Conservation (phyloP, 2,329 filamentous ascomycete genomes). For the Diaporthe sp. region DNA sequence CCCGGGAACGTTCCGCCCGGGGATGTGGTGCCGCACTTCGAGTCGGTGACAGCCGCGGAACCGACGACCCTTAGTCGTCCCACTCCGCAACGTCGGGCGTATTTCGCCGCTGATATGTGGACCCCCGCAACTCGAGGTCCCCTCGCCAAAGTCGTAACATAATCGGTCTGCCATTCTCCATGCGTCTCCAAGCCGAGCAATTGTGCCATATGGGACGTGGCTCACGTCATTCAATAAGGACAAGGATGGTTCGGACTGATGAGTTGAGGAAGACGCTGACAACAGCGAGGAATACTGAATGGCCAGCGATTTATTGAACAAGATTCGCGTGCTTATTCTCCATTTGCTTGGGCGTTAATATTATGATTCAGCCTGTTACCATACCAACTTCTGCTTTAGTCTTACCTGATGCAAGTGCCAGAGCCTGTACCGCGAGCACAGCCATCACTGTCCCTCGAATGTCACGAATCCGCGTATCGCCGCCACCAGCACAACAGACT, state of each 20-base stretch:
- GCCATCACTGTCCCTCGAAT: too few relatives aligned
- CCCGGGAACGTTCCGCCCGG: constrained; percentile 2
- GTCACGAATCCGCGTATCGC: too few relatives aligned
- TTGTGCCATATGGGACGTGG: background rate
- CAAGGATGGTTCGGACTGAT: background rate
- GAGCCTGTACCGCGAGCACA: too few relatives aligned
- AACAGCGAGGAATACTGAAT: background rate
- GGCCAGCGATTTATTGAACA: too few relatives aligned
- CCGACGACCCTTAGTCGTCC: background rate
- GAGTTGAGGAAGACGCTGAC: background rate
- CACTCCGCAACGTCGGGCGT: background rate
- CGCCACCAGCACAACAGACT: too few relatives aligned
- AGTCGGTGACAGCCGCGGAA: constrained; percentile 12
- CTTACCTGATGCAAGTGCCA: too few relatives aligned
- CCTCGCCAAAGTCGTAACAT: background rate
- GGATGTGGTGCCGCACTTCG: background rate
- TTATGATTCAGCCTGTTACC: too few relatives aligned
- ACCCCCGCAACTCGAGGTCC: background rate
- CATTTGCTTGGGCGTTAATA: too few relatives aligned
- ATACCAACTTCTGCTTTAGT: too few relatives aligned
- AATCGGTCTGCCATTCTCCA: background rate
- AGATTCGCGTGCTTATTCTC: too few relatives aligned
- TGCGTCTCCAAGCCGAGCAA: background rate
- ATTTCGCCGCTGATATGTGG: background rate
- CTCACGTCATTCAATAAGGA: background rate